A percentile compares a stretch with the other conserved stretches of the same genome.
phyloP scores from a whole-genome alignment of 257 asterid species.

The Gynochthodes officinalis region DNA sequence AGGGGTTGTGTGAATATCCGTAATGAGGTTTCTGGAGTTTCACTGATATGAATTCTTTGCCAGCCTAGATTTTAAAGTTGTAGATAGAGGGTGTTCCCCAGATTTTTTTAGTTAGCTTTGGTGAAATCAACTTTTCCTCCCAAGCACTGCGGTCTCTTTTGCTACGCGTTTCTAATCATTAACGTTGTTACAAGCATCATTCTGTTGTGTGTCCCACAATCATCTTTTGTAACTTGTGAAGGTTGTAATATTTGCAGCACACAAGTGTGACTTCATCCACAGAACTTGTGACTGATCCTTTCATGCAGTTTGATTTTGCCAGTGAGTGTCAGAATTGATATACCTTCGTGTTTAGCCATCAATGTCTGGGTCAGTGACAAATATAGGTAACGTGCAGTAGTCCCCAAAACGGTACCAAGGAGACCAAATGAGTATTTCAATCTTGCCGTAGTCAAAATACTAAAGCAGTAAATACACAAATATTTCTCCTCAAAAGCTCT shows the following conservation, averaged over 20 bases:
- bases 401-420: too few relatives aligned
- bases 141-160: neutral
- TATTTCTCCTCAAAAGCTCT: neutral
- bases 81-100: neutral
- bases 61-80: slow-evolving; percentile 13
- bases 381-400: too few relatives aligned
- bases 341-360: neutral
- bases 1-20: slow-evolving; percentile 30
- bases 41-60: slow-evolving; percentile 16
- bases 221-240: neutral
- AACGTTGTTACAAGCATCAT: neutral
- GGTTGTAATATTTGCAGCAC: too few relatives aligned
- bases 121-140: neutral
- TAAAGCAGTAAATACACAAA: too few relatives aligned
- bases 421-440: too few relatives aligned
- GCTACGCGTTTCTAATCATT: slow-evolving; percentile 4
- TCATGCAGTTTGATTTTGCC: neutral
- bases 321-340: too few relatives aligned
- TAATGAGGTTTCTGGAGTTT: slow-evolving; percentile 12
- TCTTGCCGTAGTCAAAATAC: too few relatives aligned
- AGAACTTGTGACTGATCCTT: too few relatives aligned
- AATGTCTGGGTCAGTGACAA: too few relatives aligned
- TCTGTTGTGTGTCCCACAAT: neutral
- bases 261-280: too few relatives aligned
- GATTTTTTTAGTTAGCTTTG: neutral